A percentile compares a stretch with the other conserved stretches of the same genome.
phyloP scores from a whole-genome alignment of 371 early-diverging fungal genomes.

The Syncephalis plumigaleata region DNA sequence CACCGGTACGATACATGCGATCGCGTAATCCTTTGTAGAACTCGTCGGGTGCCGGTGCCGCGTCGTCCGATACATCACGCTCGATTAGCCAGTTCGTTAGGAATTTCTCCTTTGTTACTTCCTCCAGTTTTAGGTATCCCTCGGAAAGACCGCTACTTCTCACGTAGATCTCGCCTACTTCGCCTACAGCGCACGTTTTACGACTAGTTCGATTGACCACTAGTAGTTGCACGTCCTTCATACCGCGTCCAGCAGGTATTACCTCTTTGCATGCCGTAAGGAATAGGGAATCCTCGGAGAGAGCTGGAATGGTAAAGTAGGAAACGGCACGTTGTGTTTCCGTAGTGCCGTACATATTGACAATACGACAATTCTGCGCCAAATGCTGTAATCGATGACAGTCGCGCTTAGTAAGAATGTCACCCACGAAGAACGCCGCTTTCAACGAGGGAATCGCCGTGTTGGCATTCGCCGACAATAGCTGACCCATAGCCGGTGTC shows the following conservation, averaged over 20 bases:
- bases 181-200: conserved; percentile 86
- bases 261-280: conserved; percentile 85
- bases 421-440: conserved; percentile 96
- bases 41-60: conserved; percentile 3
- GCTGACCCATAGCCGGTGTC: conserved; percentile 98
- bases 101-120: conserved; percentile 81
- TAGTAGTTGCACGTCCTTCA: conserved; percentile 89
- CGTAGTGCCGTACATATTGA: conserved; percentile 98
- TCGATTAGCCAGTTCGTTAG: conserved; percentile 72
- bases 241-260: conserved; percentile 92
- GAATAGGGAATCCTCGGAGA: conserved; percentile 53
- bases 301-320: conserved; percentile 70
- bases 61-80: conserved; percentile 15
- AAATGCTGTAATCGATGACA: conserved; percentile 83
- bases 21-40: conserved; percentile 83
- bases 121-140: conserved; percentile 74
- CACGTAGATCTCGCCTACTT: conserved; percentile 94
- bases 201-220: conserved; percentile 62
- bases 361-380: conserved; percentile 70
- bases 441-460: conserved; percentile 64
- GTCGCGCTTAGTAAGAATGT: conserved; percentile 93
- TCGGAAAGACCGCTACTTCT: conserved; percentile 89
- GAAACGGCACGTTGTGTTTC: conserved; percentile 97
- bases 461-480: conserved; percentile 86
- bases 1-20: conserved; percentile 92